Evolutionary conservation across 306 rosid species (phyloP), one percentile per base, ranked within the genome.

Genomic region (Rosa chinensis): DNA sequence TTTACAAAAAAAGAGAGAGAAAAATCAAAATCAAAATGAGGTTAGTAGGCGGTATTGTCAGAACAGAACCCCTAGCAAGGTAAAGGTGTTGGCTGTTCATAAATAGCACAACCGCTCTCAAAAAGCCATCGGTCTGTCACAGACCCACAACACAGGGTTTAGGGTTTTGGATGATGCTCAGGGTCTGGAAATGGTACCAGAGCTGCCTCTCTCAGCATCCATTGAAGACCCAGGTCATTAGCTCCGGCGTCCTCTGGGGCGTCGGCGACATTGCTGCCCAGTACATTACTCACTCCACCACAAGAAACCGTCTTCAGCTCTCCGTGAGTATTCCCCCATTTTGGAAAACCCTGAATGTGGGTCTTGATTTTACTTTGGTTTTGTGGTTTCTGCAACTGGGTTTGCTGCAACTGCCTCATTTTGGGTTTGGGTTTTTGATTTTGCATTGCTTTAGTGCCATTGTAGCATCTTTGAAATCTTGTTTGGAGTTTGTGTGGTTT

Each of bases 161-260:
- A 16, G 21, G 71, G 48, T 66, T 66, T 64, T 37, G n/a, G n/a
- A 77, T 5, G 90, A 83, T 89, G 70, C 12, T 89, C 82, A 85
- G 71, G 85, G 61, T 84, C 23, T 93, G 98, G 98, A 89, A 88
- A 3, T 91, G 98, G 98, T 93, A 93, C 80, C 91, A 88, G 78
- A 86, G 80, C 42, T 84, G 91, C 35, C 94, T 93, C 7, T 70
- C 94, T 12, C 55, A 85, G 62, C 92, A 91, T 67, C 98, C 98
- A 2, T 87, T 93, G 42, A 88, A 88, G 86, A 91, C 98, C 68
- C 97, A 93, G 66, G 88, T 86, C 78, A 81, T 85, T 61, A 93
- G 92, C 83, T 93, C 98, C 25, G 86, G 87, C 50, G 39, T 85
- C 28, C 89, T 93, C 11, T 93, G 98, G 98, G 98, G 88, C 25